These are phyloP conservation scores for Trypanosoma lewisi DNA, from an alignment of 208 protist species.

Conservation along the genomic window DNA sequence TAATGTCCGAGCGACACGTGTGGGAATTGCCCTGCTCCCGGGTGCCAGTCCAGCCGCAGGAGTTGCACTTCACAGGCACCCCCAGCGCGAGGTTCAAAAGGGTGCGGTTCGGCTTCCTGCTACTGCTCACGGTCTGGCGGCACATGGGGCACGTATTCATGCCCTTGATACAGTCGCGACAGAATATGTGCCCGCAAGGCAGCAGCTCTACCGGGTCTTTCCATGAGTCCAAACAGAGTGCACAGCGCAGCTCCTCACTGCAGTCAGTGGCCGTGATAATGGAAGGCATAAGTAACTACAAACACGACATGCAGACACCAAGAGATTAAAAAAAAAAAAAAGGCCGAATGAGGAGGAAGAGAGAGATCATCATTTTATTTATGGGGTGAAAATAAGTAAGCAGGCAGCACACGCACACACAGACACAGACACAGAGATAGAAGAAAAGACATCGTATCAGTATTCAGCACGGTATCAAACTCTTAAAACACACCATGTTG, in stretches of 20 bases:
- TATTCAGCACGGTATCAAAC: too few relatives aligned
- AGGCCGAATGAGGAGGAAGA: too few relatives aligned
- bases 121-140: slow-evolving; percentile 30
- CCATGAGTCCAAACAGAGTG: slow-evolving; percentile 75
- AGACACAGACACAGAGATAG: too few relatives aligned
- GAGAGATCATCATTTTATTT: too few relatives aligned
- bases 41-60: slow-evolving; percentile 67
- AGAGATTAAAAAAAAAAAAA: too few relatives aligned
- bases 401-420: too few relatives aligned
- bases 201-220: slow-evolving; percentile 49
- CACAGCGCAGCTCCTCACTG: slow-evolving; percentile 68
- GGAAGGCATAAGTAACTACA: slow-evolving; percentile 19
- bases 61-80: slow-evolving; percentile 49
- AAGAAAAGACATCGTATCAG: too few relatives aligned
- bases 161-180: slow-evolving; percentile 36
- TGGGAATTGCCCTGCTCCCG: slow-evolving; percentile 39
- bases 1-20: slow-evolving; percentile 17
- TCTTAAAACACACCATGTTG: too few relatives aligned
- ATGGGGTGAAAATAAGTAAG: too few relatives aligned
- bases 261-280: slow-evolving; percentile 51
- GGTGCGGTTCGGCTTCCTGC: slow-evolving; percentile 52
- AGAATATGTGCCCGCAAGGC: slow-evolving; percentile 65
- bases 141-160: slow-evolving; percentile 63
- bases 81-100: slow-evolving; percentile 68
- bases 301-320: slow-evolving; percentile 36